phyloP scores from a whole-genome alignment of 2,329 filamentous ascomycete genomes.

The Plenodomus lindquistii region DNA sequence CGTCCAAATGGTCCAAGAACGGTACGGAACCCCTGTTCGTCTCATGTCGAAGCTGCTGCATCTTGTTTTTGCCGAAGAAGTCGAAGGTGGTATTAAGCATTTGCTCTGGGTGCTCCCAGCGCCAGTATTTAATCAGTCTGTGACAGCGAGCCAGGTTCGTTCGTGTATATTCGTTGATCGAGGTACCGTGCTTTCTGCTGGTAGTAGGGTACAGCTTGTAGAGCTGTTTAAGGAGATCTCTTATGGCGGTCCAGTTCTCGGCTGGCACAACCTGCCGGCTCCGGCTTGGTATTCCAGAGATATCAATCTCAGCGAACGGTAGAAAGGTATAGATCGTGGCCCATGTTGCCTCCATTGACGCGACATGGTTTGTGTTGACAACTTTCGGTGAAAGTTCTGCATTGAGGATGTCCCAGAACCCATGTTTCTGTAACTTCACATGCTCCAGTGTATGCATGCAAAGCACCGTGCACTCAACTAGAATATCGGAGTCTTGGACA shows the following conservation, averaged over 20 bases:
- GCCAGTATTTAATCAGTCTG: conserved; percentile 58
- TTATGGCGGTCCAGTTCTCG: conserved; percentile 57
- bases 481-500: conserved; percentile 49
- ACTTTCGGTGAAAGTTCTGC: conserved; percentile 31
- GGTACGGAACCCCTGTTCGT: conserved; percentile 55
- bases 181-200: conserved; percentile 42
- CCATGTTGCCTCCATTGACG: conserved; percentile 45
- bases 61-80: conserved; percentile 60
- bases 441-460: conserved; percentile 49
- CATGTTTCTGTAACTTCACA: conserved; percentile 28
- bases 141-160: conserved; percentile 57
- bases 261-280: conserved; percentile 45
- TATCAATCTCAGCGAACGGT: conserved; percentile 58
- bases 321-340: conserved; percentile 56
- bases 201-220: conserved; percentile 54
- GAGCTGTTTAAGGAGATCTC: conserved; percentile 51
- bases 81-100: conserved; percentile 60
- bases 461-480: conserved; percentile 54
- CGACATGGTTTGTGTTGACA: conserved; percentile 26
- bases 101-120: conserved; percentile 60
- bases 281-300: conserved; percentile 50
- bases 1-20: conserved; percentile 58
- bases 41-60: conserved; percentile 59
- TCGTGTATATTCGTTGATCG: conserved; percentile 61
- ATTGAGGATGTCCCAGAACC: conserved; percentile 53